These are phyloP conservation scores for Penicillium sp. DNA, from an alignment of 2,329 filamentous ascomycete genomes.

Conservation along the genomic window DNA sequence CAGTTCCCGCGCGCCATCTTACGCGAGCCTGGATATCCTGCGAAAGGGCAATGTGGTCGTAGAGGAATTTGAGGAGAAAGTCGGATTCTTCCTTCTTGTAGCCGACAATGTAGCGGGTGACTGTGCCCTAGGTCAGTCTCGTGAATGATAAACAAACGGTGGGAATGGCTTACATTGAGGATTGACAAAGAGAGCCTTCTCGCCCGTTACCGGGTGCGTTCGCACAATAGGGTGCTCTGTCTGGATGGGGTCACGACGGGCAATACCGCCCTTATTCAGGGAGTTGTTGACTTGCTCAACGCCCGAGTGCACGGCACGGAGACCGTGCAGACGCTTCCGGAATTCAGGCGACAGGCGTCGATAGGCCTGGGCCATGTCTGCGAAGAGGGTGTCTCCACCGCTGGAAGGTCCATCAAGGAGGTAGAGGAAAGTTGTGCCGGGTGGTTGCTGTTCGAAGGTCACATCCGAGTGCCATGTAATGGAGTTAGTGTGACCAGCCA, in stretches of 20 bases:
- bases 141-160: background rate
- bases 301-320: conserved; percentile 81
- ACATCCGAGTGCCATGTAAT: conserved; percentile 91
- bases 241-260: conserved; percentile 75
- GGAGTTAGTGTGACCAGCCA: conserved; percentile 73
- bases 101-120: conserved; percentile 80
- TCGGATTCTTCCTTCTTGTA: conserved; percentile 89
- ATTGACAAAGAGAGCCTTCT: conserved; percentile 84
- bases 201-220: conserved; percentile 76
- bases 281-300: conserved; percentile 78
- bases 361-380: conserved; percentile 80
- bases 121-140: conserved; percentile 43
- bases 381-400: conserved; percentile 86
- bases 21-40: conserved; percentile 76
- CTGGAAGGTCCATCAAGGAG: conserved; percentile 79
- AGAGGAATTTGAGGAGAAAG: conserved; percentile 74
- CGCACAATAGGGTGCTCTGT: conserved; percentile 78
- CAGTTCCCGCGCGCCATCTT: conserved; percentile 78
- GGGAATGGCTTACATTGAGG: conserved; percentile 69
- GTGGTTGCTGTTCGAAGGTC: conserved; percentile 85
- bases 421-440: conserved; percentile 88
- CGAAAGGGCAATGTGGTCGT: conserved; percentile 73
- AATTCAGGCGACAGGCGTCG: conserved; percentile 78
- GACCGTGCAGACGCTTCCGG: conserved; percentile 77
- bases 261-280: conserved; percentile 69